These are phyloP conservation scores for Xylaria curta DNA, from an alignment of 495 filamentous ascomycete species.

Conservation along the genomic window DNA sequence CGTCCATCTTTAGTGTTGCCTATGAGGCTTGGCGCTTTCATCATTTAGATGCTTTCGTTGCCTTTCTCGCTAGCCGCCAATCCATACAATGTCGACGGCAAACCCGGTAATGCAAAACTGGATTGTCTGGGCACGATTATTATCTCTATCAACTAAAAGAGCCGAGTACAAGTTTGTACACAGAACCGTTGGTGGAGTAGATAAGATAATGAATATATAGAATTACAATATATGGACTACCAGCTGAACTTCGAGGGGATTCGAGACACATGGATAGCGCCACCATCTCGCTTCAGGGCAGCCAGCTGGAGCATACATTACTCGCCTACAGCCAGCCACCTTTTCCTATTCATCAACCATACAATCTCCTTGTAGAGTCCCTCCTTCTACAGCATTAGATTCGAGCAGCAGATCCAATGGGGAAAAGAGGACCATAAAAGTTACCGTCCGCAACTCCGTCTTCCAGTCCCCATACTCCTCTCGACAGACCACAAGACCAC, in stretches of 20 bases:
- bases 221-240: background rate
- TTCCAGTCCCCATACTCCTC: background rate
- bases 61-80: background rate
- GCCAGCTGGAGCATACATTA: background rate
- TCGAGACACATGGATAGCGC: background rate
- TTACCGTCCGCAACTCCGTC: slow-evolving; percentile 2
- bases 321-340: background rate
- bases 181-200: background rate
- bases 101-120: background rate
- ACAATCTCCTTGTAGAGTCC: background rate
- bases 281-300: background rate
- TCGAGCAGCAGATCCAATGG: background rate
- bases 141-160: background rate
- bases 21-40: background rate
- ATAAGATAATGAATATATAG: background rate
- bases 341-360: background rate
- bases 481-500: slow-evolving; percentile 13
- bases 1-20: background rate
- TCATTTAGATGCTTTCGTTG: background rate
- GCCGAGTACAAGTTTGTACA: background rate
- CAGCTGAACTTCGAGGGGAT: background rate
- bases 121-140: background rate
- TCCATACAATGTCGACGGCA: background rate
- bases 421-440: background rate
- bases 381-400: background rate